These are phyloP conservation scores for Sparassis latifolia DNA, from an alignment of 1,284 basidiomycete species.

Conservation along the genomic window DNA sequence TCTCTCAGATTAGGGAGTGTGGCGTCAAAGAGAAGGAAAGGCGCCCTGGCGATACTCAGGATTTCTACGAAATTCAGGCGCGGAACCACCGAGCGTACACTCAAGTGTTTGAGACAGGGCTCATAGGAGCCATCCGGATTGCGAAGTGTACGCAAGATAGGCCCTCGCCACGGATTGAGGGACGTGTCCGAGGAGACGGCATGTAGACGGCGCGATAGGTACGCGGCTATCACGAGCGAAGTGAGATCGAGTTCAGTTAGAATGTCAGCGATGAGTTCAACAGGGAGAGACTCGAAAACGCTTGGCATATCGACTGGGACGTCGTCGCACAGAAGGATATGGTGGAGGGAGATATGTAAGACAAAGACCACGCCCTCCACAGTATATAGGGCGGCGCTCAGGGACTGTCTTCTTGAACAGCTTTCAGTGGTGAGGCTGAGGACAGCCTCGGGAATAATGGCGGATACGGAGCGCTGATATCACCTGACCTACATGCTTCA, in stretches of 20 bases:
- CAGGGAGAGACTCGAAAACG: slow-evolving; percentile 50
- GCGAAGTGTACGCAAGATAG: slow-evolving; percentile 53
- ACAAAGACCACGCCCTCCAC: too few relatives aligned
- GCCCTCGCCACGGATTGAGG: slow-evolving; percentile 67
- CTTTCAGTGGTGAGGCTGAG: too few relatives aligned
- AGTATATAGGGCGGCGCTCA: too few relatives aligned
- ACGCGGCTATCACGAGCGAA: slow-evolving; percentile 49
- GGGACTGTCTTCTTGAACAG: too few relatives aligned
- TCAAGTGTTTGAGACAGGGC: slow-evolving; percentile 45
- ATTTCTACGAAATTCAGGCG: slow-evolving; percentile 73
- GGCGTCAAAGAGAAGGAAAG: slow-evolving; percentile 57
- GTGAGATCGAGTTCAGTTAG: slow-evolving; percentile 58
- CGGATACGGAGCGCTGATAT: too few relatives aligned
- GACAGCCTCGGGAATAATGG: too few relatives aligned
- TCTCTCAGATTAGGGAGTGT: slow-evolving; percentile 60
- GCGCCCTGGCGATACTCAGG: slow-evolving; percentile 47
- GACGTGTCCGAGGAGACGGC: slow-evolving; percentile 51
- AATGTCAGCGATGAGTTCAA: slow-evolving; percentile 69
- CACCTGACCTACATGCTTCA: too few relatives aligned
- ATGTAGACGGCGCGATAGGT: slow-evolving; percentile 51
- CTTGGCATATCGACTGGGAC: neutral
- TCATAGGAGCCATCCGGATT: slow-evolving; percentile 38
- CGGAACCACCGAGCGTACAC: slow-evolving; percentile 54
- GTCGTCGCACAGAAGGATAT: too few relatives aligned
- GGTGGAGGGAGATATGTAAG: too few relatives aligned